phyloP scores from a whole-genome alignment of 179 eudicot species.

The Silene noctiflora region DNA sequence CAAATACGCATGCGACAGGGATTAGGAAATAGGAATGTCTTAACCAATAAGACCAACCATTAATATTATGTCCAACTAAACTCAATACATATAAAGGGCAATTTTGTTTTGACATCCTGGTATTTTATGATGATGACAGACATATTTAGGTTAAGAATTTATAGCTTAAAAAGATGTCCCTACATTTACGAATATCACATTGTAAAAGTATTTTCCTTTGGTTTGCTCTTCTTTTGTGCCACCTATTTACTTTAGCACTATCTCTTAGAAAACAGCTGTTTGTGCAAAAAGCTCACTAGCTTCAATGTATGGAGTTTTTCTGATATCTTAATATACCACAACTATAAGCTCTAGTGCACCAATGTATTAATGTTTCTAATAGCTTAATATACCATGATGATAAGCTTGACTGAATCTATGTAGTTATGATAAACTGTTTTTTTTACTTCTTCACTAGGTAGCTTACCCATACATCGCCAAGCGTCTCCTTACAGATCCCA shows the following conservation, averaged over 20 bases:
- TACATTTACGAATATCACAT: too few species aligned
- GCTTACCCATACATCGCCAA: slow-evolving; percentile 98
- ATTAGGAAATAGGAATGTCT: too few species aligned
- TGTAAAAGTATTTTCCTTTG: not conserved
- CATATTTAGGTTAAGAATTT: not conserved
- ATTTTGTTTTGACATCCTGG: too few species aligned
- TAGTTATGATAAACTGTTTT: slow-evolving; percentile 5
- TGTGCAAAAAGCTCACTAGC: not conserved
- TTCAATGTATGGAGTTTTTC: not conserved
- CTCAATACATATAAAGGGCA: not conserved
- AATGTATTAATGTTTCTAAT: not conserved
- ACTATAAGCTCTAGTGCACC: not conserved
- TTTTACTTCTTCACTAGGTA: slow-evolving; percentile 45
- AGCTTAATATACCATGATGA: not conserved
- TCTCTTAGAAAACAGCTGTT: not conserved
- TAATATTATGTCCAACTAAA: not conserved
- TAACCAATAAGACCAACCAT: too few species aligned
- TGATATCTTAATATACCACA: not conserved
- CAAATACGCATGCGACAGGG: too few species aligned
- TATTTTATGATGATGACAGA: not conserved
- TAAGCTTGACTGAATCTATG: not conserved
- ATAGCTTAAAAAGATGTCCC: too few species aligned
- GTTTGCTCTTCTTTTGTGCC: not conserved
- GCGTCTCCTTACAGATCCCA: slow-evolving; percentile 97
- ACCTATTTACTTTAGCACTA: not conserved